Base-by-base conservation (phyloP, 2,329 filamentous ascomycete species). In the Rhynchosporium secalis region DNA sequence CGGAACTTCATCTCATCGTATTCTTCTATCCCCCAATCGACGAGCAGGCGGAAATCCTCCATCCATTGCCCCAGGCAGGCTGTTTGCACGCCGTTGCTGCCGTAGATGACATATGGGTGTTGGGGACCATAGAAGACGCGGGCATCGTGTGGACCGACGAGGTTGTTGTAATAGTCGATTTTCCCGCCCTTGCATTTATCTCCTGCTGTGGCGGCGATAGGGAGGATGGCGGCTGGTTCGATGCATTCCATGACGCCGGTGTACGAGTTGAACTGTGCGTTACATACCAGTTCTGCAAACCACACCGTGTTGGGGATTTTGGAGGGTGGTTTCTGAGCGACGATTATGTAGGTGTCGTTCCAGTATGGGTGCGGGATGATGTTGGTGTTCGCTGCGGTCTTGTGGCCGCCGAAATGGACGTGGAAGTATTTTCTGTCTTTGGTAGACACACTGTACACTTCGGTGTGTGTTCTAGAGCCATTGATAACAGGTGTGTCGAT, bases 61-160 rank as follows among this genome's bases (percentile, higher is more conserved):
- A 83, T 74, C 75, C 80, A 86, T 68, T 82, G 79, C 1, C 83
- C 83, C 62, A 86, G 83, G 70, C 84, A 87, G 3, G 79, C 81
- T 63, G 78, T 76, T 0, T 68, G 62, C 13, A 51, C 15, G 0
- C 82, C 84, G 65, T 85, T 84, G 10, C 82, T 84, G 2, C 84
- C 84, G 62, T 80, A 87, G 6, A 83, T 73, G 1, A 78, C 75
- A 60, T 81, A 82, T 0, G 83, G 81, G 1, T 67, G 72, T 0
- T 77, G 70, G 0, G 83, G 84, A 0, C 82, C 83, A 62, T 80
- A 81, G 67, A 86, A 84, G 9, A 85, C 79, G 4, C 84, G 78
- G 0, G 83, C 83, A 68, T 87, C 85, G 66, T 84, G 83, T 0
- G 84, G 83, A 0, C 85, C 85, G 33, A 49, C 36, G 20, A 79